Percentiles rank a stretch among this genome's conserved stretches.
These are phyloP conservation scores for Penicillium griseofulvum DNA, from an alignment of 2,329 filamentous ascomycete genomes.

Conservation along the genomic window DNA sequence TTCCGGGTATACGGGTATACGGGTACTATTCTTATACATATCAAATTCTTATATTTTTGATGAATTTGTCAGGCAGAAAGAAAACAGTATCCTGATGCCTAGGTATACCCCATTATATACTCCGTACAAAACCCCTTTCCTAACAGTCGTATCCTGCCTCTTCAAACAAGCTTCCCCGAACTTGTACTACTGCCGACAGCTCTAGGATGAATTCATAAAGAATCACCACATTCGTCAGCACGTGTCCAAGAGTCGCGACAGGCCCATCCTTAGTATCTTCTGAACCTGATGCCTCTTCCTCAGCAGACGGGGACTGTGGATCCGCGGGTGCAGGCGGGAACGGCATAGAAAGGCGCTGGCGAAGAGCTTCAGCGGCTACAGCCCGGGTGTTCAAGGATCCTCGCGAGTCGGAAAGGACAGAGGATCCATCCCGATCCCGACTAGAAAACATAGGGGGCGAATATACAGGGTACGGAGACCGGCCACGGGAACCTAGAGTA, in stretches of 20 bases:
- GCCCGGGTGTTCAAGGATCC: conserved; percentile 25
- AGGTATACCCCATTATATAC: neutral
- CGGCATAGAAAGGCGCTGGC: conserved; percentile 35
- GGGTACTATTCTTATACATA: neutral
- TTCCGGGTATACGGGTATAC: neutral
- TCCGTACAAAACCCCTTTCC: neutral
- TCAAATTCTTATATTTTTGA: neutral
- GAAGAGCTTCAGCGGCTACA: conserved; percentile 31
- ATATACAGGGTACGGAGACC: conserved; percentile 13
- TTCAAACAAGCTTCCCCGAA: conserved; percentile 70
- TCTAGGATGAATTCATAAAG: conserved; percentile 79
- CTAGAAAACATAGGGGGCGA: conserved; percentile 11
- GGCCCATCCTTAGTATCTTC: conserved; percentile 34
- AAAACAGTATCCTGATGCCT: neutral
- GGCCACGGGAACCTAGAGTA: conserved; percentile 15
- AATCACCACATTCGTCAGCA: conserved; percentile 76
- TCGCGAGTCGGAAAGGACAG: conserved; percentile 24
- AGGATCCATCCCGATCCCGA: conserved; percentile 26
- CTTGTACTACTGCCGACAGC: conserved; percentile 70
- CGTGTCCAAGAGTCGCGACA: conserved; percentile 69
- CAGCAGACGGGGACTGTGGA: neutral
- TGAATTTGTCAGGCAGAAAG: neutral
- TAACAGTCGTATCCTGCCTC: conserved; percentile 61
- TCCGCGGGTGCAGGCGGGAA: conserved; percentile 20
- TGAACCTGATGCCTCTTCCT: conserved; percentile 6